Evolutionary conservation across 331 rosid genomes (phyloP).

Genomic region (Pyracantha coccinea): DNA sequence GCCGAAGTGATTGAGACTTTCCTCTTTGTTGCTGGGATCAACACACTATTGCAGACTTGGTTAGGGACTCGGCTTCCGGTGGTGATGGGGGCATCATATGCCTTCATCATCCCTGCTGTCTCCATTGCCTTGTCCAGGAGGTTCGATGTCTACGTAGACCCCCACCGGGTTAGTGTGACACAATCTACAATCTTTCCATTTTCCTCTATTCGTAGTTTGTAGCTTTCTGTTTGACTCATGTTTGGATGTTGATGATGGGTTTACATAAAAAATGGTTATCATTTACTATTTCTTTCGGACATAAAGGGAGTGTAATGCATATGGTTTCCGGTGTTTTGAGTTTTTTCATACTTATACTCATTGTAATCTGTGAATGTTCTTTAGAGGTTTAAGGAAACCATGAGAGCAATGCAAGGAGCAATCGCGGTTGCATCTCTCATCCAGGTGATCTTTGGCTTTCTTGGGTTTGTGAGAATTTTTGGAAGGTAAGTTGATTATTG

Average conservation of each 20-base stretch:
- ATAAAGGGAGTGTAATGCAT: background rate
- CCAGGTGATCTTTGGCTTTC: conserved; percentile 63
- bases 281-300: background rate
- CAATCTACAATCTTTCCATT: background rate
- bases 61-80: conserved; percentile 81
- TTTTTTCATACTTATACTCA: conserved; percentile 2
- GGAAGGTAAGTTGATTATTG: conserved; percentile 35
- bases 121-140: conserved; percentile 54
- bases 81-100: conserved; percentile 71
- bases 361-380: background rate
- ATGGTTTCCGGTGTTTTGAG: background rate
- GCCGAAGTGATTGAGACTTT: conserved; percentile 71
- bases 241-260: background rate
- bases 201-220: background rate
- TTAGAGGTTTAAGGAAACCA: conserved; percentile 62
- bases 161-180: conserved; percentile 50
- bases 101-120: conserved; percentile 57
- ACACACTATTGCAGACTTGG: conserved; percentile 66
- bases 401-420: conserved; percentile 79
- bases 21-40: conserved; percentile 69
- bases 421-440: conserved; percentile 56
- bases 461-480: conserved; percentile 77
- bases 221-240: background rate
- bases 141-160: conserved; percentile 32
- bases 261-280: background rate